Evolutionary conservation across 2,329 filamentous ascomycete genomes (phyloP).

Genomic region (Cercospora zeina): DNA sequence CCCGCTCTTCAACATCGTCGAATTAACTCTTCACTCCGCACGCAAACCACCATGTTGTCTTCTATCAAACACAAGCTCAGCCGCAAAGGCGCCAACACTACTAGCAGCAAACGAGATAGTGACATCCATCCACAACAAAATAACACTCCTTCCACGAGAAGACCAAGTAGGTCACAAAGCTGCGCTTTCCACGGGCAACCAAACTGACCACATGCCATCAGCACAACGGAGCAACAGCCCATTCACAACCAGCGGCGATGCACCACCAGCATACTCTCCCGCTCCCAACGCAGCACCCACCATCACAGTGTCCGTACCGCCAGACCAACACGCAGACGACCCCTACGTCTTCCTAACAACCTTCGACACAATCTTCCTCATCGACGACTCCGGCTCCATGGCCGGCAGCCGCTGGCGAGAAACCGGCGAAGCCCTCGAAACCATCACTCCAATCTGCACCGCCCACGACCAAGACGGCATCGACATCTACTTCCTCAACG

Average conservation of each 20-base stretch:
- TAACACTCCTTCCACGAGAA: conserved; percentile 27
- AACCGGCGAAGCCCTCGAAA: conserved; percentile 65
- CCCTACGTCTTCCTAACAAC: conserved; percentile 71
- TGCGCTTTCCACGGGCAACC: not conserved
- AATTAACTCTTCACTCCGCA: conserved; percentile 27
- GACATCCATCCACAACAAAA: conserved; percentile 28
- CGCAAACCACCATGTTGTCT: conserved; percentile 26
- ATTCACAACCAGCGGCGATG: conserved; percentile 26
- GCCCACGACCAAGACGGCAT: conserved; percentile 78
- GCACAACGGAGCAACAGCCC: conserved; percentile 21
- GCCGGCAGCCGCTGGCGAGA: conserved; percentile 73
- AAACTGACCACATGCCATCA: not conserved
- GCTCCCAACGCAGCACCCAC: conserved; percentile 43
- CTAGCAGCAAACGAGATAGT: conserved; percentile 22
- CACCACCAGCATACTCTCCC: conserved; percentile 46
- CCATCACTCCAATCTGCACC: conserved; percentile 81
- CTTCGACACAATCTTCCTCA: conserved; percentile 87
- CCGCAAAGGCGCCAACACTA: conserved; percentile 20
- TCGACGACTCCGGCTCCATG: conserved; percentile 94
- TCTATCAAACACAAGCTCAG: conserved; percentile 32
- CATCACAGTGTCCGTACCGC: conserved; percentile 31
- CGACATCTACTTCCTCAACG: conserved; percentile 89
- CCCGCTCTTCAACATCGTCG: conserved; percentile 20
- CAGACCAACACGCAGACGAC: conserved; percentile 55
- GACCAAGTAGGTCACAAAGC: conserved; percentile 15